Percentiles rank a stretch among this genome's conserved stretches.
These are phyloP conservation scores for Polyplosphaeria fusca DNA, from an alignment of 495 filamentous ascomycete genomes.

Conservation along the genomic window DNA sequence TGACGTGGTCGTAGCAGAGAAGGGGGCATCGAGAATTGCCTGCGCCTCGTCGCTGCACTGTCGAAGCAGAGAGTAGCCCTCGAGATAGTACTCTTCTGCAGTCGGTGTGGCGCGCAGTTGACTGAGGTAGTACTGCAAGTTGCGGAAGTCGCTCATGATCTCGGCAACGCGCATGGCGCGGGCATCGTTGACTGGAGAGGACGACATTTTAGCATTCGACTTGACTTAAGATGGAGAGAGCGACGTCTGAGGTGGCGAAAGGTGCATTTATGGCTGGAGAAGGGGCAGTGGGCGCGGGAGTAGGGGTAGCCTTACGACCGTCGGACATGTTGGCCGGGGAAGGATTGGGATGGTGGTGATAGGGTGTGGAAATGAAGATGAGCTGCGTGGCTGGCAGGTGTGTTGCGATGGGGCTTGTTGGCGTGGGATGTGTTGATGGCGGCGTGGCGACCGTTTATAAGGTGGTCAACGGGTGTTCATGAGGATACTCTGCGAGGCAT, in stretches of 20 bases:
- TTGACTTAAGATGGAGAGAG: background rate
- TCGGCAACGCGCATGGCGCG: conserved; percentile 78
- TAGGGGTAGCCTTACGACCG: conserved; percentile 52
- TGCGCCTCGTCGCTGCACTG: conserved; percentile 74
- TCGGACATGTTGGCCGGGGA: conserved; percentile 52
- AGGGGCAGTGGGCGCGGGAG: background rate
- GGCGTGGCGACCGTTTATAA: conserved; percentile 32
- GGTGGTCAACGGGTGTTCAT: conserved; percentile 28
- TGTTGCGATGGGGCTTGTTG: conserved; percentile 15
- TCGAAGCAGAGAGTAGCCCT: conserved; percentile 72
- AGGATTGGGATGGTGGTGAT: conserved; percentile 19
- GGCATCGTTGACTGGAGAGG: conserved; percentile 70
- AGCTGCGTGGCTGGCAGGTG: conserved; percentile 10
- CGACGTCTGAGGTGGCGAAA: background rate
- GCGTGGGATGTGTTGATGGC: conserved; percentile 20
- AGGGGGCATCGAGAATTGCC: conserved; percentile 68
- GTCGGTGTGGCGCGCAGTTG: conserved; percentile 59
- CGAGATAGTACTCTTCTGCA: conserved; percentile 69
- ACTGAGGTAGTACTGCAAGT: conserved; percentile 75
- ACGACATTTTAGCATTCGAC: conserved; percentile 4
- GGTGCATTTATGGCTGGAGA: background rate
- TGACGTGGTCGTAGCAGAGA: conserved; percentile 51
- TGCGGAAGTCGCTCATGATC: conserved; percentile 80
- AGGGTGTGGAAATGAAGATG: background rate
- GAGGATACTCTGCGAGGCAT: conserved; percentile 22